Evolutionary conservation across 1,139 yeast species (phyloP), one percentile per base, ranked within the genome.

Genomic region (Kodamaea suecica): DNA sequence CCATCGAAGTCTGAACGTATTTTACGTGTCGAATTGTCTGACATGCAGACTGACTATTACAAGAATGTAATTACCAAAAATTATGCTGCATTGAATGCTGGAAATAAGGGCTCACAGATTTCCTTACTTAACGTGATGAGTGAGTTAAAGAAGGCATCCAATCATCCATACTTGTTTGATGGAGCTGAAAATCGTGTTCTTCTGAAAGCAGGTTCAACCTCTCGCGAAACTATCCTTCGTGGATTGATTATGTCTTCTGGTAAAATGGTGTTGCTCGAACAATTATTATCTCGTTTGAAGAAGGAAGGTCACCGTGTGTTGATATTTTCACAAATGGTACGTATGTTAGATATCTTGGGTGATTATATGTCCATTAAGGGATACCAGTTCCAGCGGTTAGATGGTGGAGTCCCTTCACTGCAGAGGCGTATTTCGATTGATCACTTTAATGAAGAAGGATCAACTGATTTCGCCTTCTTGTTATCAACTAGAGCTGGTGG

Each of bases 401-500:
- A 94, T 61, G 99, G 99, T 63, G 95, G 97, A 9, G 81, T 94
- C 23, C 95, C 97, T 2, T 88, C 97, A 2, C 78, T 95, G 4
- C 95, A 90, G 45, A 79, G 99, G 62, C 77, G 96, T 55, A 81
- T 90, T 15, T 84, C 97, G 2, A 94, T 94, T 52, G 98, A 94
- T 56, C 98, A 94, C 59, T 94, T 84, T 67, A 94, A 94, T 60
- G 90, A 96, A 0, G 94, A 94, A 2, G 96, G 78, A 36, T 87
- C 96, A 5, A 84, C 82, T 37, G 98, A 94, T 59, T 92, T 90
- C 58, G 95, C 84, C 3, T 94, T 94, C 47, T 64, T 94, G 52
- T 69, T 94, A 37, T 84, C 95, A 28, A 94, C 99, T 0, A 78
- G 99, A 66, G 99, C 98, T 16, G 99, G 99, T 67, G 99, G 99